Conservation (phyloP, 208 protist species). For the Endotrypanum monterogeii region DNA sequence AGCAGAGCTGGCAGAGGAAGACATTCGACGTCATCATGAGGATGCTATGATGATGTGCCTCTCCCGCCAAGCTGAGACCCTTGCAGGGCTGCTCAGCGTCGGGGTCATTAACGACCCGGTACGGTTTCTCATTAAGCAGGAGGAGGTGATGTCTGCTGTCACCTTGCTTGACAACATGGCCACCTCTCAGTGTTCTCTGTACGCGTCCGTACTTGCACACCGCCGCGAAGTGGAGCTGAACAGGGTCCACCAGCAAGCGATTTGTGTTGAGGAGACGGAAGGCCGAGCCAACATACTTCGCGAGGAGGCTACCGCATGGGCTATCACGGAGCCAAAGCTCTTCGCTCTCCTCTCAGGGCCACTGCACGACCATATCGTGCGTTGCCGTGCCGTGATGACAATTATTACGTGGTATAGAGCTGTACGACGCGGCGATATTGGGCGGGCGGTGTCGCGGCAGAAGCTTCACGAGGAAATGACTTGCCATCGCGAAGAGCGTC, state of each 20-base stretch:
- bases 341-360: constrained; percentile 16
- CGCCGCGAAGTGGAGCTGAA: constrained; percentile 9
- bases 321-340: constrained; percentile 11
- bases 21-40: constrained; percentile 8
- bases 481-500: constrained; percentile 19
- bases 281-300: constrained; percentile 19
- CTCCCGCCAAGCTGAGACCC: constrained; percentile 5
- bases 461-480: constrained; percentile 17
- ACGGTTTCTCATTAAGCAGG: constrained; percentile 16
- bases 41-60: constrained; percentile 11
- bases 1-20: constrained; percentile 3
- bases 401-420: constrained; percentile 27
- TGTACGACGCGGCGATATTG: constrained; percentile 19
- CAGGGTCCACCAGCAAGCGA: constrained; percentile 14
- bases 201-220: background rate
- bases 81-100: constrained; percentile 12
- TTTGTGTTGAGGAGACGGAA: constrained; percentile 21
- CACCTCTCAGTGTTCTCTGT: constrained; percentile 12
- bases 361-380: constrained; percentile 23
- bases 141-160: constrained; percentile 14
- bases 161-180: constrained; percentile 10
- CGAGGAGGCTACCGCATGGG: constrained; percentile 17
- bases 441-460: constrained; percentile 18
- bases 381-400: constrained; percentile 15
- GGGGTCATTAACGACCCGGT: constrained; percentile 6